Conservation (phyloP, 768 basidiomycete genomes). For the Amanita rimosa region DNA sequence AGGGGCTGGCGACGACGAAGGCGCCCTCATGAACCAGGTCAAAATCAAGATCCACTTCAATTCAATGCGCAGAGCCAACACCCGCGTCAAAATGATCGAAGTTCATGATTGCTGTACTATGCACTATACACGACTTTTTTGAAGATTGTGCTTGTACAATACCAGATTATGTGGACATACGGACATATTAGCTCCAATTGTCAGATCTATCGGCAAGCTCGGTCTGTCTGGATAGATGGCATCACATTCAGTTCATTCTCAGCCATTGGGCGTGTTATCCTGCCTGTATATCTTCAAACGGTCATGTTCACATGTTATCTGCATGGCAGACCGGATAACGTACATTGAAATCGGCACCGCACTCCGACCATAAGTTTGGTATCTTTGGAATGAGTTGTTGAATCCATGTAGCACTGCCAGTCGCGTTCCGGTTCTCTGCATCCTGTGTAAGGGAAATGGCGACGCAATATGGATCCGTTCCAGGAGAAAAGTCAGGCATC, state of each 20-base stretch:
- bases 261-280: too few species aligned
- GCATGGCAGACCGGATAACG: too few species aligned
- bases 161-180: not conserved
- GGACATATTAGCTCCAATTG: too few species aligned
- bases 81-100: not conserved
- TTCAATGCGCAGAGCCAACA: not conserved
- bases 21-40: not conserved
- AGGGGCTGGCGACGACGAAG: too few species aligned
- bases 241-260: too few species aligned
- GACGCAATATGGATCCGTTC: constrained; percentile 45
- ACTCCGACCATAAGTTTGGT: constrained; percentile 11
- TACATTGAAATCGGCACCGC: too few species aligned
- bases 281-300: constrained; percentile 4
- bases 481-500: constrained; percentile 35
- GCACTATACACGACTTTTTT: not conserved
- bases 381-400: constrained; percentile 4
- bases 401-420: constrained; percentile 37
- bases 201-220: too few species aligned
- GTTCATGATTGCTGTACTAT: not conserved
- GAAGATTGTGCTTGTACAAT: not conserved
- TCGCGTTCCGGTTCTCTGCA: constrained; percentile 40
- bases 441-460: constrained; percentile 29
- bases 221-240: too few species aligned
- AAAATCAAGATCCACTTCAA: not conserved
- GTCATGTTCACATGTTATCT: not conserved